These are phyloP conservation scores for Cladosporium sp. DNA, from an alignment of 2,329 filamentous ascomycete genomes.

Conservation along the genomic window DNA sequence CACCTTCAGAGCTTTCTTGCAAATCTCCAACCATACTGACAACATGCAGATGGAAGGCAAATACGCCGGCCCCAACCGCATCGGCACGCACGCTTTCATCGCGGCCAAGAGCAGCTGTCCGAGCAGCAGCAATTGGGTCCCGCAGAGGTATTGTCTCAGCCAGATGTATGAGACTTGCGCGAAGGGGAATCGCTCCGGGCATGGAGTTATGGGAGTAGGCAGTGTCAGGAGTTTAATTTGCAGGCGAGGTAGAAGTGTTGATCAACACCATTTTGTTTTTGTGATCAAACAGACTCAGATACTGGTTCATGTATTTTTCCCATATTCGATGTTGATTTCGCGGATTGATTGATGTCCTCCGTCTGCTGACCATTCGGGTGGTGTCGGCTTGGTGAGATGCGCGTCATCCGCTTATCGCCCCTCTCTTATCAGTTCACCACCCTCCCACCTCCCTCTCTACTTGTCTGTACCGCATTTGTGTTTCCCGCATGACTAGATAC, in stretches of 20 bases:
- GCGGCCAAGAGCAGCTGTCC: conserved; percentile 2
- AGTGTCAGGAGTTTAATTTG: conserved; percentile 6
- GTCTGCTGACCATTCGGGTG: background rate
- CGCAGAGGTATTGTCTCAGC: conserved; percentile 2
- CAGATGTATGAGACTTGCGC: conserved; percentile 6
- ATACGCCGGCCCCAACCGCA: background rate
- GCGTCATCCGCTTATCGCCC: background rate
- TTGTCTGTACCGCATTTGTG: too few relatives aligned
- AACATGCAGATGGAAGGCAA: background rate
- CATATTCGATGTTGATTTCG: too few relatives aligned
- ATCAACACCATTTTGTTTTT: background rate
- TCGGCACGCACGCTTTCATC: conserved; percentile 9
- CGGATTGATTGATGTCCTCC: background rate
- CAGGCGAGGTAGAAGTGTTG: background rate
- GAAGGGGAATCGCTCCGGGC: background rate
- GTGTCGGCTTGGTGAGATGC: background rate
- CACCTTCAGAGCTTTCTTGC: too few relatives aligned
- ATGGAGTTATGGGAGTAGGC: conserved; percentile 8
- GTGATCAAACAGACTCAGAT: too few relatives aligned
- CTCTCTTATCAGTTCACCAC: background rate
- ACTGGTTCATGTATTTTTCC: too few relatives aligned
- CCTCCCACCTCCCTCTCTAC: background rate
- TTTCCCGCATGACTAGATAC: too few relatives aligned
- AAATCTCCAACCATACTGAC: too few relatives aligned
- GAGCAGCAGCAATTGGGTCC: background rate